A percentile compares a stretch with the other conserved stretches of the same genome.
phyloP scores from a whole-genome alignment of 2,329 filamentous ascomycete genomes.

The Cladophialophora bantiana region DNA sequence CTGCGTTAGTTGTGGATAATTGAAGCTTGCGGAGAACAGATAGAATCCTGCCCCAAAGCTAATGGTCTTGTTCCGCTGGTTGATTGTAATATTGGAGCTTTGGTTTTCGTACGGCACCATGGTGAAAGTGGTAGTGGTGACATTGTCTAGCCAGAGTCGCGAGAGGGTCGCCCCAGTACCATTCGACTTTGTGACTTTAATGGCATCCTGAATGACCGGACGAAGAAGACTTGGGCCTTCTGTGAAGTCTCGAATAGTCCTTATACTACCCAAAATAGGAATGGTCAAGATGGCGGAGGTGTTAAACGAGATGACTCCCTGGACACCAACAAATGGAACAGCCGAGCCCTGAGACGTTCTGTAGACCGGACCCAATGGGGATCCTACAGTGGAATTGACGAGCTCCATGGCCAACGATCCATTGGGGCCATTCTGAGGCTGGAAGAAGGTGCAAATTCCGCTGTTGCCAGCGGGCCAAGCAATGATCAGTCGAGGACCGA shows the following conservation, averaged over 20 bases:
- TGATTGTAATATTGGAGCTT: slow-evolving; percentile 44
- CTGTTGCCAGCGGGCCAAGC: slow-evolving; percentile 73
- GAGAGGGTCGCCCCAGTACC: slow-evolving; percentile 58
- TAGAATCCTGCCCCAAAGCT: slow-evolving; percentile 63
- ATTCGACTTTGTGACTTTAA: slow-evolving; percentile 51
- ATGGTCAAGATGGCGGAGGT: slow-evolving; percentile 62
- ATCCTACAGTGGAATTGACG: slow-evolving; percentile 56
- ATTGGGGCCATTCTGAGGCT: slow-evolving; percentile 60
- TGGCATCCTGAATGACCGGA: slow-evolving; percentile 62
- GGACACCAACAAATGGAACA: slow-evolving; percentile 61
- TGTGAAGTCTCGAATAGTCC: slow-evolving; percentile 68
- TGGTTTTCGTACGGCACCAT: slow-evolving; percentile 50
- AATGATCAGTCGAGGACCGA: slow-evolving; percentile 65
- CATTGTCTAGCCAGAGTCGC: slow-evolving; percentile 68
- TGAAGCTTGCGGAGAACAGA: slow-evolving; percentile 64
- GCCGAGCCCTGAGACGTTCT: slow-evolving; percentile 40
- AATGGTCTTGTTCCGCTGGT: slow-evolving; percentile 53
- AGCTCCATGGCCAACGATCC: slow-evolving; percentile 62
- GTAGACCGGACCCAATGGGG: slow-evolving; percentile 58
- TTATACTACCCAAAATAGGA: slow-evolving; percentile 67
- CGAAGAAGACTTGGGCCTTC: slow-evolving; percentile 64
- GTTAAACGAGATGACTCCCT: slow-evolving; percentile 64
- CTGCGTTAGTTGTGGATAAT: slow-evolving; percentile 68
- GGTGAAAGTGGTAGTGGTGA: slow-evolving; percentile 62
- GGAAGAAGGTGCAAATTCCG: slow-evolving; percentile 64